Evolutionary conservation across 1,284 basidiomycete genomes (phyloP), one percentile per base, ranked within the genome.

Genomic region (Malassezia yamatoensis): DNA sequence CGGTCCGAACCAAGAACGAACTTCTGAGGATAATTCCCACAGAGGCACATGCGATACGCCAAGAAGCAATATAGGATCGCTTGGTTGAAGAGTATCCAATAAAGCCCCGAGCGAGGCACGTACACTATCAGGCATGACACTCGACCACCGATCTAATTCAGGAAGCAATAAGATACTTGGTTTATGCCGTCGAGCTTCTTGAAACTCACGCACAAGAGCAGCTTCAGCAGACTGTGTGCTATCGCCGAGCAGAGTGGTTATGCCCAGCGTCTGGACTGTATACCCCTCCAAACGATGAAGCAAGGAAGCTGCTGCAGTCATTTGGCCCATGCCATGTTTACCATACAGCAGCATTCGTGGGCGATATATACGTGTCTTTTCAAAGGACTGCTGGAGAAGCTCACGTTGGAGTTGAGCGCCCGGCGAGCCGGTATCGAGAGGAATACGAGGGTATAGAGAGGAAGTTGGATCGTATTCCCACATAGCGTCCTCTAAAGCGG

Each of bases 151-250:
- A 0, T 83, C 75, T 1, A 98, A 80, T 0, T 88, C 87, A 0
- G 93, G 94, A 44, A 98, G 89, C 76, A 90, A 98, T 47, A 98
- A 81, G 40, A 98, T 85, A 0, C 90, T 91, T 0, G 94, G 94
- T 67, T 96, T 91, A 73, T 96, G 89, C 32, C 94, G 84, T 75
- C 96, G 96, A 0, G 94, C 94, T 75, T 99, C 94, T 16, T 91
- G 82, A 67, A 98, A 96, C n/a, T 96, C 81, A 66, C 96, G 93
- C 1, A 96, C 88, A 53, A 96, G 85, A 2, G 87, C 85, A 1
- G 93, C 87, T 77, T 99, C 94, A 3, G 85, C 79, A 3, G 90
- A 90, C 67, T 90, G 79, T 0, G 88, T 85, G 0, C 90, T 88
- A 75, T 98, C 93, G 47, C 88, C 82, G 77, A 98, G 80, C 42